Base-by-base conservation (phyloP, 2,329 filamentous ascomycete genomes). In the Knufia petricola region DNA sequence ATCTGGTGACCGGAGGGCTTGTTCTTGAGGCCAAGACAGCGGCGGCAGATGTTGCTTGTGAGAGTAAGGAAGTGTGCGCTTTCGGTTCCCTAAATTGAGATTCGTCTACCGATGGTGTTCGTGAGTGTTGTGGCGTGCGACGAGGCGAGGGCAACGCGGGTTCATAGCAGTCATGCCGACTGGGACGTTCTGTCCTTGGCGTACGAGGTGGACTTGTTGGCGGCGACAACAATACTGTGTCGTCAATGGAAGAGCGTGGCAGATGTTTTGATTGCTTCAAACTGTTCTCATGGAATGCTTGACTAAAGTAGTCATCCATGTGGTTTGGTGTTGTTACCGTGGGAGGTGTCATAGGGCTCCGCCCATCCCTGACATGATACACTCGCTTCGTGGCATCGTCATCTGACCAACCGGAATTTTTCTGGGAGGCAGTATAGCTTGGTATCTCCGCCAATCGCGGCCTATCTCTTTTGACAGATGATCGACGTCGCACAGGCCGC, bases 171-270 rank as follows among this genome's bases (percentile, higher is more conserved):
- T 55, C 52, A 39, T 39, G 43, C 21, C 40, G 15, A 39, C 46
- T 28, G n/a, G 15, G 15, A 17, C 47, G 48, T 17, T 59, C 55
- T 26, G 26, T 46, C 10, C 51, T 49, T 20, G 55, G 55, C 23
- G 57, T 58, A 15, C 47, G 50, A 17, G 58, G 55, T 13, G 60
- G 59, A 44, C 57, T 62, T 10, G 44, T 48, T 13, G 59, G 54
- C 15, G 60, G 59, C 8, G 60, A 62, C 2, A 41, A 45, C 26
- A 53, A 34, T 3, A 59, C 58, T 17, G 60, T 62, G 3, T 49
- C 41, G 24, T 52, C 45, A 10, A 55, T 52, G 13, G 58, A 53
- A 8, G 50, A 47, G 4, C 38, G 37, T 23, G 46, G 37, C 20
- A 2, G 19, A 31, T 52, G 19, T 19, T 28, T 51, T 4, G 47